A percentile compares a stretch with the other conserved stretches of the same genome.
phyloP scores from a whole-genome alignment of 2,329 filamentous ascomycete genomes.

The Phaeosphaeriaceae sp. region DNA sequence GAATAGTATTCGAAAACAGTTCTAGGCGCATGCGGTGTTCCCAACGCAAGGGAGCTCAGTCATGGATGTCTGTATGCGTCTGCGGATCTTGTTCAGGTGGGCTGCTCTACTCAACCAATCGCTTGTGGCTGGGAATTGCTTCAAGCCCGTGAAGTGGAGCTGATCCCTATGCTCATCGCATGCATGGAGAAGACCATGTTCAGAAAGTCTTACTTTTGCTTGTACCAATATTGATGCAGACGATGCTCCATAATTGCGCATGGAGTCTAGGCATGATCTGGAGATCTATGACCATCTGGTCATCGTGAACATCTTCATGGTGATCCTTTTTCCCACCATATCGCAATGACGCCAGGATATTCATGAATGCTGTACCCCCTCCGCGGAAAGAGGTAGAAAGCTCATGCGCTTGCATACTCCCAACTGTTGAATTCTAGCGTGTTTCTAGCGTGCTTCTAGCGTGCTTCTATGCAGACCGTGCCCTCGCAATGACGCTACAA shows the following conservation, averaged over 20 bases:
- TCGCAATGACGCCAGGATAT: not conserved
- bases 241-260: too few relatives aligned
- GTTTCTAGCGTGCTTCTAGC: conserved; percentile 32
- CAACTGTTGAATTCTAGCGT: conserved; percentile 18
- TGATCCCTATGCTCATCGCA: too few relatives aligned
- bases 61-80: not conserved
- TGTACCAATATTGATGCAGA: too few relatives aligned
- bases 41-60: conserved; percentile 6
- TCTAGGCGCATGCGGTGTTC: conserved; percentile 7
- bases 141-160: too few relatives aligned
- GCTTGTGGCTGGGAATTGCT: too few relatives aligned
- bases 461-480: conserved; percentile 21
- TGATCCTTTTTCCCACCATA: not conserved
- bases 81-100: not conserved
- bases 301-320: too few relatives aligned
- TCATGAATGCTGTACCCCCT: not conserved
- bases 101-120: not conserved
- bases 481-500: not conserved
- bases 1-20: conserved; percentile 1
- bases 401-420: conserved; percentile 2
- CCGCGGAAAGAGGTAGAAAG: not conserved
- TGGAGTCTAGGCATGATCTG: not conserved
- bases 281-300: not conserved
- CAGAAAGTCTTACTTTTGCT: too few relatives aligned
- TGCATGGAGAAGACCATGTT: too few relatives aligned